These are phyloP conservation scores for Boletus reticulatus DNA, from an alignment of 768 basidiomycete genomes.

Conservation along the genomic window DNA sequence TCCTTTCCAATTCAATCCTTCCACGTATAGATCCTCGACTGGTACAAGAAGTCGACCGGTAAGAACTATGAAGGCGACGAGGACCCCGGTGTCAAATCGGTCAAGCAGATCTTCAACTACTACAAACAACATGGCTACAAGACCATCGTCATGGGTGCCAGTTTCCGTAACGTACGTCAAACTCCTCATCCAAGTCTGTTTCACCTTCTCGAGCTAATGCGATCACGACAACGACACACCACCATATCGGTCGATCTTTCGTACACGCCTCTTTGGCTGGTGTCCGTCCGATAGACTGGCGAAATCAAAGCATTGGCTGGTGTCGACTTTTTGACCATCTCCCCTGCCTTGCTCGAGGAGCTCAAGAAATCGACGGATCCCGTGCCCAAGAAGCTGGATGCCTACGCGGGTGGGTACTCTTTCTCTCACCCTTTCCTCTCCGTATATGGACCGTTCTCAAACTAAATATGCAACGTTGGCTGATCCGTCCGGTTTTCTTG, in stretches of 20 bases:
- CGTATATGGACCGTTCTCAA: background rate
- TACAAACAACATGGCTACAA: conserved; percentile 99
- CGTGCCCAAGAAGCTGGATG: conserved; percentile 84
- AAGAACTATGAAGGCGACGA: conserved; percentile 86
- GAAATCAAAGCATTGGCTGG: conserved; percentile 96
- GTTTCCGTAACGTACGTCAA: conserved; percentile 89
- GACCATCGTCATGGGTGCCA: conserved; percentile 99
- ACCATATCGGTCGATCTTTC: background rate
- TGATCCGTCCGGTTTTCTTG: conserved; percentile 9
- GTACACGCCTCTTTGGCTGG: conserved; percentile 1
- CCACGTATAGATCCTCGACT: conserved; percentile 83
- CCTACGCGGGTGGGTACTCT: conserved; percentile 49
- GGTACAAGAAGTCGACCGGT: conserved; percentile 93
- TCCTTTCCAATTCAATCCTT: conserved; percentile 6
- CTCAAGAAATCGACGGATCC: conserved; percentile 75
- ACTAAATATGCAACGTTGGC: background rate
- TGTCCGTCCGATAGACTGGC: conserved; percentile 50
- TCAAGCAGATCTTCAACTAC: conserved; percentile 98
- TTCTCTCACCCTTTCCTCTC: background rate
- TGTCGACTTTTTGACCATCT: conserved; percentile 96
- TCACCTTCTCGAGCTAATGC: conserved; percentile 2
- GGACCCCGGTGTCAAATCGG: conserved; percentile 95
- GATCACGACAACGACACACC: background rate
- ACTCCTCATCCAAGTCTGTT: background rate
- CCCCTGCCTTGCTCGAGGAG: conserved; percentile 88